Base-by-base conservation (phyloP, 257 asterid genomes). In the Capsicum pubescens region DNA sequence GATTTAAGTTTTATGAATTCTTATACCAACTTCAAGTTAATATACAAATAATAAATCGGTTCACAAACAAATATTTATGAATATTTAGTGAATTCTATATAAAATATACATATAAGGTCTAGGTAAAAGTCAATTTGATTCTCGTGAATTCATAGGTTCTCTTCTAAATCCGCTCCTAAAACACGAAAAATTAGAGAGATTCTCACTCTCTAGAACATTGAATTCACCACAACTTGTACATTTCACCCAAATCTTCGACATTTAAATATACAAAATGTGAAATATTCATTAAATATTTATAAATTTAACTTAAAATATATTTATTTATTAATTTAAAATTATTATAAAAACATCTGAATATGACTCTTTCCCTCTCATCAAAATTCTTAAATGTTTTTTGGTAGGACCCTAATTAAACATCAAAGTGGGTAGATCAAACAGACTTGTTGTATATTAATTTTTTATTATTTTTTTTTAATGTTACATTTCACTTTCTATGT, bases 361-460 rank as follows among this genome's bases (percentile, higher is more conserved):
- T 1, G 7, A 0, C 16, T 15, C 4, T 8, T 68, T 2, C 0
- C 0, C 0, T 15, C 7, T 3, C 3, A 36, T 39, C 13, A 8
- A 36, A 68, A 68, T 39, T 39, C 0, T 36, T 69, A 16, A 16
- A 16, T 69, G 7, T 13, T 76, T 13, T 76, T 76, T 7, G n/a
- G 63, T 76, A 26, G 63, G 13, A 32, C 11, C 63, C 21, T 76
- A 52, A 52, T 52, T 76, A 76, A 0, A 26, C 15, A 76, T 76
- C 63, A 76, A 52, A 26, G 48, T 76, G 44, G 46, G 64, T 7
- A 7, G 48, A 46, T 26, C 26, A 52, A 39, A 52, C 13, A 9
- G 14, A 14, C 48, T 76, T 54, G 32, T 26, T 26, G 48, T 26
- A 52, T 52, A 52, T 76, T 8, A 14, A 52, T 32, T 21, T 52